A percentile compares a stretch with the other conserved stretches of the same genome.
Conservation (phyloP, 2,329 filamentous ascomycete genomes). For the Talaromyces sp. region DNA sequence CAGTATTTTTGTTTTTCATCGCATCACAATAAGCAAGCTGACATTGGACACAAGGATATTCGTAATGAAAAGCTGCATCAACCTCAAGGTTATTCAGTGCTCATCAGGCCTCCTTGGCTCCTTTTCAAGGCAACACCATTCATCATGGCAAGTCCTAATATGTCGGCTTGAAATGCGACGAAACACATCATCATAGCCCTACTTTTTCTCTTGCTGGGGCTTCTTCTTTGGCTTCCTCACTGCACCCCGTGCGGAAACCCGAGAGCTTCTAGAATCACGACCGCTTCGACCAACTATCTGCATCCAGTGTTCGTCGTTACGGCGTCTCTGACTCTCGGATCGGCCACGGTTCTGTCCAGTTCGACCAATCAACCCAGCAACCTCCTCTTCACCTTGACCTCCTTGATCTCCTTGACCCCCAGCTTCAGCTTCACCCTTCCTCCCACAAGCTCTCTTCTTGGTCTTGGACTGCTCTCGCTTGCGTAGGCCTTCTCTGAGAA, state of each 20-base stretch:
- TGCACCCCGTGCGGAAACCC: background rate
- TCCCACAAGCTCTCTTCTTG: background rate
- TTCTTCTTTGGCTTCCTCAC: conserved; percentile 16
- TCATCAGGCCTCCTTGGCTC: too few species aligned
- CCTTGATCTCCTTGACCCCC: background rate
- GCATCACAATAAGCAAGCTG: too few species aligned
- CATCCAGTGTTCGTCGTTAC: conserved; percentile 6
- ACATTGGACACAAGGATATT: too few species aligned
- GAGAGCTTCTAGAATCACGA: too few species aligned
- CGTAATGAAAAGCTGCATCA: too few species aligned
- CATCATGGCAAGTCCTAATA: too few species aligned
- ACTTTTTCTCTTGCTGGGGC: too few species aligned
- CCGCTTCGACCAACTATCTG: conserved; percentile 4
- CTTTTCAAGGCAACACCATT: too few species aligned
- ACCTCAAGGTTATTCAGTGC: too few species aligned
- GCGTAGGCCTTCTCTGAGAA: conserved; percentile 8
- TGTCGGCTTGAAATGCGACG: too few species aligned
- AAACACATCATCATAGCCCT: too few species aligned
- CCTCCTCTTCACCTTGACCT: background rate
- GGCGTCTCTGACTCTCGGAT: conserved; percentile 12
- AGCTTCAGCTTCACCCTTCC: background rate
- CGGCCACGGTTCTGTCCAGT: conserved; percentile 3
- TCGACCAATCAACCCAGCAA: background rate
- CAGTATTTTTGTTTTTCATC: too few species aligned
- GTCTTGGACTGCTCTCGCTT: background rate